Conservation (phyloP, 495 filamentous ascomycete genomes). For the Daldinia grandis region DNA sequence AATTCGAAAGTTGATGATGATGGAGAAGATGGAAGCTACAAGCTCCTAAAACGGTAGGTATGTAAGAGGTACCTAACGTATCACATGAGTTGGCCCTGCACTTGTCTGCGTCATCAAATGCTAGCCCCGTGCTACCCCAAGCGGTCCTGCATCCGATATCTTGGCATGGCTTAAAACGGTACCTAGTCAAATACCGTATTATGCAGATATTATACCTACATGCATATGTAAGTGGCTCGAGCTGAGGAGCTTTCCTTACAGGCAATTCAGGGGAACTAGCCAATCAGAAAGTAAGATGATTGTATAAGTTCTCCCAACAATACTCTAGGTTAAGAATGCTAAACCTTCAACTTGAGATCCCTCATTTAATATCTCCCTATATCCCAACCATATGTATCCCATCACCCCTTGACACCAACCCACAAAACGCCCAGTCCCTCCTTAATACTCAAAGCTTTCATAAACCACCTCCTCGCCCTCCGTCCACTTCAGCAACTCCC, state of each 20-base stretch:
- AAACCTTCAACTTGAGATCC: too few relatives aligned
- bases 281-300: constrained; percentile 5
- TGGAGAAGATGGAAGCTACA: neutral
- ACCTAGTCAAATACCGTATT: constrained; percentile 4
- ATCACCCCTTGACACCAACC: neutral
- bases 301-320: neutral
- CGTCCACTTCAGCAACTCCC: constrained; percentile 68
- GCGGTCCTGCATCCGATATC: constrained; percentile 23
- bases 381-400: neutral
- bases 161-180: constrained; percentile 26
- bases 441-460: constrained; percentile 77
- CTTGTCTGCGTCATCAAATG: constrained; percentile 46
- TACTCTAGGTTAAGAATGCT: too few relatives aligned
- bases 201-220: constrained; percentile 5
- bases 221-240: neutral
- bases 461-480: constrained; percentile 66
- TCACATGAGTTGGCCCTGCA: constrained; percentile 39
- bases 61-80: too few relatives aligned
- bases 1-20: constrained; percentile 13
- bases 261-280: constrained; percentile 8
- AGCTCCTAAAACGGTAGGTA: neutral
- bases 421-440: neutral
- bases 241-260: neutral
- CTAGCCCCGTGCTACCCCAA: constrained; percentile 10
- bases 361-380: too few relatives aligned